Base-by-base conservation (phyloP, 139 green algal genomes). In the Volvox reticuliferus region DNA sequence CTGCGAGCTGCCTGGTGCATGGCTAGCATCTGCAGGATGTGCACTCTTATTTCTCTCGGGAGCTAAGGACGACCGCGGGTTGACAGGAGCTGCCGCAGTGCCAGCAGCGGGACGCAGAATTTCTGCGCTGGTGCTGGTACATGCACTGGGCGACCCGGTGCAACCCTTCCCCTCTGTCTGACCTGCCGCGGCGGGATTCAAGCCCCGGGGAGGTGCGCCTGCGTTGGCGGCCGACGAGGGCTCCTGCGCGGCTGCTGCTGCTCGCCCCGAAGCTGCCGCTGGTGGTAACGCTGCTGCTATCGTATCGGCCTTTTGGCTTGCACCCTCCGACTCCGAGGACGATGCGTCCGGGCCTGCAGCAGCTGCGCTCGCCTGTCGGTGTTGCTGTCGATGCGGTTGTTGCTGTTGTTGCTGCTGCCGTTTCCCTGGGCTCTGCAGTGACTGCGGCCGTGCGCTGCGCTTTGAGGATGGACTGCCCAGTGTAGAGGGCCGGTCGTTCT, bases 361-460 rank as follows among this genome's bases (percentile, higher is more conserved):
- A 20, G 75, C 75, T 33, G 21, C 50, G 30, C 75, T 35, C 75
- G 33, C 75, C 75, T 81, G 75, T 55, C 44, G 44, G 20, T 35
- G 32, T 12, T 50, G 32, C 75, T 20, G 73, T 13, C 73, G 73
- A 30, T 80, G 73, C 13, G 73, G 73, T 24, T 12, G 68, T 32
- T 80, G 75, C 75, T 81, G 75, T 6, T 50, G 32, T 30, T 81
- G 75, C 30, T 55, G 75, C 75, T 81, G 75, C 75, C 33, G 75
- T 35, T 81, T 50, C 32, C 16, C 75, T 20, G 13, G 18, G 75
- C 30, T 50, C 75, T 81, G 75, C 75, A 26, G 75, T 19, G 32
- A 35, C 75, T 81, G 75, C 30, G 32, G 32, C 75, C 61, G 75
- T 35, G 75, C 14, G 75, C 30, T 35, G 30, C 75, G 32, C 24